Evolutionary conservation across 176 grass and related monocot species (phyloP).

Genomic region (Musa schizocarpa): DNA sequence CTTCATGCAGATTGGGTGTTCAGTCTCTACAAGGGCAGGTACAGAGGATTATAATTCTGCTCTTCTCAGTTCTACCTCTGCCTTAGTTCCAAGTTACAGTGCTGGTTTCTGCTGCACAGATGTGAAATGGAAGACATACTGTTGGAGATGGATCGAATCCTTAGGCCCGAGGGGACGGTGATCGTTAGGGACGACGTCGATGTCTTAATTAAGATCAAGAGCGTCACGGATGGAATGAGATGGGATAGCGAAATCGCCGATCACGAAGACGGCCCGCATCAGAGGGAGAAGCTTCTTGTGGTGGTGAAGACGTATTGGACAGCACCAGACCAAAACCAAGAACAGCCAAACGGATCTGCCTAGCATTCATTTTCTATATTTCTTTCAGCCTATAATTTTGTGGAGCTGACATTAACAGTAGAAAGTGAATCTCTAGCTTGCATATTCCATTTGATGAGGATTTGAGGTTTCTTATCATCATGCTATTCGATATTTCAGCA

Average conservation of each 20-base stretch:
- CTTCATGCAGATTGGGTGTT: constrained; percentile 42
- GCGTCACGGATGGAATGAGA: constrained; percentile 37
- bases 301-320: constrained; percentile 43
- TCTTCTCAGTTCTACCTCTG: no score
- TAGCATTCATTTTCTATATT: background rate
- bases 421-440: no score
- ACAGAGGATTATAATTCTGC: background rate
- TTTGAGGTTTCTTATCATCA: no score
- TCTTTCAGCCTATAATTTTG: no score
- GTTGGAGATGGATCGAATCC: constrained; percentile 51
- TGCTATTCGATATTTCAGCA: no score
- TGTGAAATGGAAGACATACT: constrained; percentile 42
- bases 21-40: constrained; percentile 46
- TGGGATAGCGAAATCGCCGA: constrained; percentile 47
- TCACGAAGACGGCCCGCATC: constrained; percentile 34
- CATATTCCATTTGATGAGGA: no score
- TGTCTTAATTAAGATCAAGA: constrained; percentile 33
- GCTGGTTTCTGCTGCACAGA: constrained; percentile 16
- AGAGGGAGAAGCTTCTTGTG: constrained; percentile 40
- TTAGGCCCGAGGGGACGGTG: constrained; percentile 37
- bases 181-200: constrained; percentile 49
- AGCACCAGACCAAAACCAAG: constrained; percentile 21
- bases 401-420: no score
- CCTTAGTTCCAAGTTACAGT: background rate
- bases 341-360: background rate